phyloP scores from a whole-genome alignment of 2,329 filamentous ascomycete species.

The Bipolaris sorokiniana region DNA sequence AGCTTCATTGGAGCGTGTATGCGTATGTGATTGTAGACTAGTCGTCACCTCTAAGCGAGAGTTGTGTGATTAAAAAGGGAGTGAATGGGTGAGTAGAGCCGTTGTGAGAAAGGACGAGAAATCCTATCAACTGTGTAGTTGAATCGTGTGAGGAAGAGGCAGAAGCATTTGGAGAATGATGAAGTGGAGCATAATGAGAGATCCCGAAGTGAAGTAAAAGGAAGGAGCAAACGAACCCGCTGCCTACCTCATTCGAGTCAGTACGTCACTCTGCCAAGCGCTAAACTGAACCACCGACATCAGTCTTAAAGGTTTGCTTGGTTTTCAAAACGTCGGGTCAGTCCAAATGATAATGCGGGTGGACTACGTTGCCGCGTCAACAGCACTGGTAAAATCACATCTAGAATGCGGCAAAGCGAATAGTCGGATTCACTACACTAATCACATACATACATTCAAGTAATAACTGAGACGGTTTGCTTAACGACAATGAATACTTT shows the following conservation, averaged over 20 bases:
- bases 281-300: too few species aligned
- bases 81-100: too few species aligned
- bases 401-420: too few species aligned
- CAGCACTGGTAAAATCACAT: too few species aligned
- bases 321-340: neutral
- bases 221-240: slow-evolving; percentile 1
- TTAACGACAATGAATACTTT: slow-evolving; percentile 16
- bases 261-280: neutral
- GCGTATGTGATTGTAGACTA: too few species aligned
- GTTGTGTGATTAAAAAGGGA: neutral
- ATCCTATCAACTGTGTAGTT: neutral
- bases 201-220: neutral
- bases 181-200: neutral
- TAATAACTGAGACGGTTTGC: neutral
- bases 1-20: slow-evolving; percentile 13
- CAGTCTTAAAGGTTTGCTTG: neutral
- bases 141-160: neutral
- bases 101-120: neutral
- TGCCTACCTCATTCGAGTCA: neutral
- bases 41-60: neutral
- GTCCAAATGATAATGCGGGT: neutral
- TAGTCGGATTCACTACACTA: neutral
- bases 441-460: neutral
- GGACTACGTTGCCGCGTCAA: too few species aligned
- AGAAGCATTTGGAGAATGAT: neutral